Evolutionary conservation across 345 rosid genomes (phyloP), one percentile per base, ranked within the genome.

Genomic region (Salix viminalis): DNA sequence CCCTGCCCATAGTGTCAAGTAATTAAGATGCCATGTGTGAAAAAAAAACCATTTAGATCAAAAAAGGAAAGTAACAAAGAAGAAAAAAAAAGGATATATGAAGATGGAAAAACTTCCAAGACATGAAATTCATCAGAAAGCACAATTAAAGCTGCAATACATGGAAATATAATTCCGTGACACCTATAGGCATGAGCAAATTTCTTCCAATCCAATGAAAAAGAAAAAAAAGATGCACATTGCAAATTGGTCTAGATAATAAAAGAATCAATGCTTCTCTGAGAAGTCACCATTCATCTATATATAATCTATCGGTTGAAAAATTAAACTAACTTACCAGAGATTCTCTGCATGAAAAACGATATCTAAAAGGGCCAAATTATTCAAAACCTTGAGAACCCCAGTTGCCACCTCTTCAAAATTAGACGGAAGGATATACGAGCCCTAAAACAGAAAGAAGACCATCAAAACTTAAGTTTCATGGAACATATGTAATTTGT

Each of bases 381-480:
- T 91, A 78, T 89, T 91, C 81, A 91, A 78, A 77, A 89, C 86
- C 83, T 87, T 91, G 83, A 91, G 85, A 70, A 89, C 96, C 65
- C 91, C 96, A 71, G 93, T 86, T 73, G 91, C 90, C 66, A 88
- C 92, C 85, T 89, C 93, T 80, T 91, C 93, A 76, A 91, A 87
- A 84, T 91, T 91, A 69, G 89, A 87, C 62, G 96, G 93, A 84
- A 91, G 91, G 50, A 82, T 77, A 77, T 86, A 81, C 70, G 91
- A 83, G 15, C 79, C 90, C 96, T 91, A 81, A 64, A 84, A 78
- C 19, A 67, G 68, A 67, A 79, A 14, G 68, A 64, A 75, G 30
- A 9, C 34, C 14, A 62, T 26, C 48, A 44, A 30, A 58, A 72
- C 23, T 18, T 54, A 7, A 1, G 44, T 11, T 44, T 0, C 1